Percentiles rank a stretch among this genome's conserved stretches.
Conservation (phyloP, 2,329 filamentous ascomycete genomes). For the Cladosporium austrohemisphaericum region DNA sequence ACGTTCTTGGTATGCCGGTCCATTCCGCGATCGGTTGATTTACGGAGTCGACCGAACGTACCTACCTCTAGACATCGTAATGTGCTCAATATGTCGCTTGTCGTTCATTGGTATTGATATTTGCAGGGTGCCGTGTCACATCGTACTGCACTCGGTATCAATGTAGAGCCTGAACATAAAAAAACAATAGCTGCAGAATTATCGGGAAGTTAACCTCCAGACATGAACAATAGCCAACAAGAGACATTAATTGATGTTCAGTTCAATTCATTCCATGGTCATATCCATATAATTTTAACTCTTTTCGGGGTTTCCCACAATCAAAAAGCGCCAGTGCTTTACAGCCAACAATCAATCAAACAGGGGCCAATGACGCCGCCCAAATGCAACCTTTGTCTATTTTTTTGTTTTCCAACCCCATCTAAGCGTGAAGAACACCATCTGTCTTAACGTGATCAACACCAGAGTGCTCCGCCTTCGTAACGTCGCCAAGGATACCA, state of each 20-base stretch:
- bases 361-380: slow-evolving; percentile 4
- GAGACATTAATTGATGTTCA: neutral
- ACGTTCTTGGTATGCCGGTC: neutral
- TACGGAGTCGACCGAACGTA: too few relatives aligned
- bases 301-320: neutral
- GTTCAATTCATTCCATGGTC: neutral
- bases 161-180: too few relatives aligned
- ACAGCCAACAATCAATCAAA: slow-evolving; percentile 6
- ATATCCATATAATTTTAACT: slow-evolving; percentile 3
- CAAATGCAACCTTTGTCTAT: slow-evolving; percentile 7
- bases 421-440: neutral
- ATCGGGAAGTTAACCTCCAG: too few relatives aligned
- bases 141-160: too few relatives aligned
- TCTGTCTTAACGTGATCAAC: slow-evolving; percentile 7
- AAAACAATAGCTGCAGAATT: too few relatives aligned
- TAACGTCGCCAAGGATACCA: slow-evolving; percentile 57
- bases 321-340: neutral
- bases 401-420: too few relatives aligned
- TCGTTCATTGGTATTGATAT: too few relatives aligned
- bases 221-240: too few relatives aligned
- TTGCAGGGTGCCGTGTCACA: slow-evolving; percentile 1
- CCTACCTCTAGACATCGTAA: too few relatives aligned
- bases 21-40: neutral
- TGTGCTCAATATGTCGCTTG: too few relatives aligned
- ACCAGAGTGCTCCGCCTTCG: slow-evolving; percentile 11